These are phyloP conservation scores for Crithidia acanthocephali DNA, from an alignment of 208 protist species.

Conservation along the genomic window DNA sequence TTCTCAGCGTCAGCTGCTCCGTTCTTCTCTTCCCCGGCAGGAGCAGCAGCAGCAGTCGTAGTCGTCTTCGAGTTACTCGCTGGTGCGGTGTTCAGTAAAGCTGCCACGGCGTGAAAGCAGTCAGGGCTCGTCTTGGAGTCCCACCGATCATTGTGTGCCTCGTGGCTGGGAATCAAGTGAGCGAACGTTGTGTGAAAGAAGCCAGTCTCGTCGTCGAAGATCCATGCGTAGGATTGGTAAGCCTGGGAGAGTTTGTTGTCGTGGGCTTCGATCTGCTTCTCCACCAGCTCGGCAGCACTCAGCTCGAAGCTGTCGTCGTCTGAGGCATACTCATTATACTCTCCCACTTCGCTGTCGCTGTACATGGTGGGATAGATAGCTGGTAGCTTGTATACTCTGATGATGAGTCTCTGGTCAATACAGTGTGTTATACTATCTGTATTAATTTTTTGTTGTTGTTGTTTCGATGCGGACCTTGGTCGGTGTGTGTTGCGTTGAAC, in stretches of 20 bases:
- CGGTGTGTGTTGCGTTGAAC: too few species aligned
- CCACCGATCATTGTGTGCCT: conserved; percentile 1
- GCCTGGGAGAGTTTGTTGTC: background rate
- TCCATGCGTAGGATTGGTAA: conserved; percentile 16
- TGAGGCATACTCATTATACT: conserved; percentile 9
- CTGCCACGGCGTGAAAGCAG: conserved; percentile 7
- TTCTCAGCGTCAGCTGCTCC: too few species aligned
- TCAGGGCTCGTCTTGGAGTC: background rate
- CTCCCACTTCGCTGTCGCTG: conserved; percentile 26
- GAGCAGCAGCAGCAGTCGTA: too few species aligned
- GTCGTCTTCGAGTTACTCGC: background rate
- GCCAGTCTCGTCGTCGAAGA: conserved; percentile 36
- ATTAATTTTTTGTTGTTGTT: too few species aligned
- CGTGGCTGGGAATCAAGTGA: background rate
- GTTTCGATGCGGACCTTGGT: too few species aligned
- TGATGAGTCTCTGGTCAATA: too few species aligned
- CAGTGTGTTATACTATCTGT: too few species aligned
- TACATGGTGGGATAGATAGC: conserved; percentile 19
- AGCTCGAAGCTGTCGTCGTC: conserved; percentile 5
- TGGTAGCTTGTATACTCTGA: too few species aligned
- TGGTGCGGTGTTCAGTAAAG: background rate
- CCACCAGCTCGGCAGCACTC: background rate
- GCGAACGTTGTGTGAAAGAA: conserved; percentile 31
- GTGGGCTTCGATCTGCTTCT: background rate
- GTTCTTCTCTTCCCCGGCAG: background rate